Base-by-base conservation (phyloP, 106 monocot genomes). In the Acorus gramineus region DNA sequence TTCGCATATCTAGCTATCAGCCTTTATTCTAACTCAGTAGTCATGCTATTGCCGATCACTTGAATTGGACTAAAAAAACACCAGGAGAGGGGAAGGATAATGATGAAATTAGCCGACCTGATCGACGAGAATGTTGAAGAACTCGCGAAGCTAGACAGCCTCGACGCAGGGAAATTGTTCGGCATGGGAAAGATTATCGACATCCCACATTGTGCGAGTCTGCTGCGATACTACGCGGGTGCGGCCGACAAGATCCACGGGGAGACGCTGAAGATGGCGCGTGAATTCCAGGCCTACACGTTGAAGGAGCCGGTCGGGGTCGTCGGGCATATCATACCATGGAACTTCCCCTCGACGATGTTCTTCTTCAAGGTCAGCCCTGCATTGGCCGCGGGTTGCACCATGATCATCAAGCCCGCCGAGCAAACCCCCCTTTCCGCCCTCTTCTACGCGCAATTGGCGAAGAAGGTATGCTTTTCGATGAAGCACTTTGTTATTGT, bases 171-270 rank as follows among this genome's bases (percentile, higher is more conserved):
- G 63, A 80, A 76, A 63, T 44, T 80, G 10, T 56, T 76, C 13
- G 4, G 1, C 11, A 2, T 13, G 2, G 10, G 44, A 2, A 80
- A 80, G 56, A 2, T 28, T 1, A 3, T 51, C 2, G 76, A 76
- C 47, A 59, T 80, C 8, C 71, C 75, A 4, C 0, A 0, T 2
- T 55, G 62, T 48, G 11, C 68, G 3, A 46, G 11, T 2, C 11
- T 0, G 4, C 50, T 80, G 42, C 75, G 80, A 5, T 81, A 81
- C 69, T 77, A 47, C 47, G 77, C 77, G 6, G 81, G 81, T 2
- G 79, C 79, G 2, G 85, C 89, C 4, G 85, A 89, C 49, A 85
- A 89, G 79, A 85, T 89, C 56, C 89, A 89, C 50, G 85, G 89
- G 4, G 73, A 81, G 65, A 79, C 81, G 13, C 73, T 89, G 57